These are phyloP conservation scores for Diaporthe sp. DNA, from an alignment of 2,329 filamentous ascomycete species.

Conservation along the genomic window DNA sequence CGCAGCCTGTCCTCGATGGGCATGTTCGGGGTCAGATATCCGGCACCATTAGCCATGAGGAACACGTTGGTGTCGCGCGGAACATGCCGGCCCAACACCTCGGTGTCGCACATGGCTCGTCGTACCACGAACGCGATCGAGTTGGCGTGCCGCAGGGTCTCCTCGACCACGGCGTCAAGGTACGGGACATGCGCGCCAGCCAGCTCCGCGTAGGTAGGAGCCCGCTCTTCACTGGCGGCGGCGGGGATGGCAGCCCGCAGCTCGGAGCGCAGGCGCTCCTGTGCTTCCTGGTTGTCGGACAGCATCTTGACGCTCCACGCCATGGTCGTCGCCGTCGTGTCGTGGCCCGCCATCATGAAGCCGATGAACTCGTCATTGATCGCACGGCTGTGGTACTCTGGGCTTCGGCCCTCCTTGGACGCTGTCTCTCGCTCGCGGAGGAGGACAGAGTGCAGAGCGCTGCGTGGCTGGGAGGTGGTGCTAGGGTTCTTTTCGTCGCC, in stretches of 20 bases:
- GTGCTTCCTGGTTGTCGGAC: constrained; percentile 45
- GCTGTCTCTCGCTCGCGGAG: constrained; percentile 50
- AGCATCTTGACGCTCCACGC: constrained; percentile 48
- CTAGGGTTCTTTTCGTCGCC: constrained; percentile 33
- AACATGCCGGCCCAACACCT: constrained; percentile 51
- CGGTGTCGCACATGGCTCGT: constrained; percentile 50
- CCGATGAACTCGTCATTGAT: constrained; percentile 50
- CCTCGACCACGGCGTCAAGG: constrained; percentile 56
- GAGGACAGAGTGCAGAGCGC: constrained; percentile 52
- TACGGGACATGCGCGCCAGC: constrained; percentile 49
- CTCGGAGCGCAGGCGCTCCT: constrained; percentile 42
- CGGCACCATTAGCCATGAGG: constrained; percentile 56
- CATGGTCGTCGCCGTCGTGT: constrained; percentile 50
- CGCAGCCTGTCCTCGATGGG: constrained; percentile 48
- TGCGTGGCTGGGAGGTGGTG: constrained; percentile 42
- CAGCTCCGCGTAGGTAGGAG: constrained; percentile 51
- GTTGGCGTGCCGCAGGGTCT: constrained; percentile 52
- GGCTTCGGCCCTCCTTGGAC: constrained; percentile 46
- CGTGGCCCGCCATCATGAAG: constrained; percentile 51
- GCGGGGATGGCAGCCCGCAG: constrained; percentile 47
- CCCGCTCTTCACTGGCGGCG: constrained; percentile 42
- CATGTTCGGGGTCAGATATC: constrained; percentile 48
- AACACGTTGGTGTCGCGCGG: constrained; percentile 57
- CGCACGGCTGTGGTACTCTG: constrained; percentile 44
- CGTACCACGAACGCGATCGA: constrained; percentile 51